phyloP scores from a whole-genome alignment of 2,329 filamentous ascomycete species.

The Monosporascus sp. region DNA sequence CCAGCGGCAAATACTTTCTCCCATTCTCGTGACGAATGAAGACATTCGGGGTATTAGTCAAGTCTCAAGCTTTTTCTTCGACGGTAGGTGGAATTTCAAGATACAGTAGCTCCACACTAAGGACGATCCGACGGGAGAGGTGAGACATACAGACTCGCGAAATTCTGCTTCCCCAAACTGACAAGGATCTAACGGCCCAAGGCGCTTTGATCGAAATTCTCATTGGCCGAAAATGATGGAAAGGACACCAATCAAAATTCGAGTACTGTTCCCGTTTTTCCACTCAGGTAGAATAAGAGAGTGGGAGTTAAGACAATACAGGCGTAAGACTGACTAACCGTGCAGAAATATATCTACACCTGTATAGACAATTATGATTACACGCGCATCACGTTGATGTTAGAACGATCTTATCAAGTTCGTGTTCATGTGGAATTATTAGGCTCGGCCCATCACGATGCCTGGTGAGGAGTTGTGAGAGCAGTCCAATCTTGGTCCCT shows the following conservation, averaged over 20 bases:
- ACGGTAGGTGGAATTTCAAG: conserved; percentile 4
- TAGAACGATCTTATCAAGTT: too few species aligned
- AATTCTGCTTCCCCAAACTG: conserved; percentile 4
- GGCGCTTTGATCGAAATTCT: not conserved
- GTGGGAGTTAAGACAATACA: not conserved
- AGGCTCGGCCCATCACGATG: too few species aligned
- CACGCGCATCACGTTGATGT: too few species aligned
- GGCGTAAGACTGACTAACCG: too few species aligned
- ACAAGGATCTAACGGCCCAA: not conserved
- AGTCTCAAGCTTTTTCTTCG: too few species aligned
- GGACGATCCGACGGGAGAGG: conserved; percentile 19
- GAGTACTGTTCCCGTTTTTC: conserved; percentile 16
- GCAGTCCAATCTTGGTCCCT: not conserved
- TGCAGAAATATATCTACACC: too few species aligned
- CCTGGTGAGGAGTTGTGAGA: not conserved
- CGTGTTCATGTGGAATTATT: too few species aligned
- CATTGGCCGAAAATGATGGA: conserved; percentile 13
- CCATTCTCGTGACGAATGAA: too few species aligned
- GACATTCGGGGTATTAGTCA: too few species aligned
- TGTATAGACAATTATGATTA: too few species aligned
- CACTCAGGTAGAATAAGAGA: conserved; percentile 3
- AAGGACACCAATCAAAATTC: conserved; percentile 12
- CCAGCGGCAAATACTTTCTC: too few species aligned
- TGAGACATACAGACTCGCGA: conserved; percentile 26
- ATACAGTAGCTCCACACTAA: conserved; percentile 7